A percentile compares a stretch with the other conserved stretches of the same genome.
phyloP scores from a whole-genome alignment of 768 basidiomycete species.

The Leccinum uliginosum region DNA sequence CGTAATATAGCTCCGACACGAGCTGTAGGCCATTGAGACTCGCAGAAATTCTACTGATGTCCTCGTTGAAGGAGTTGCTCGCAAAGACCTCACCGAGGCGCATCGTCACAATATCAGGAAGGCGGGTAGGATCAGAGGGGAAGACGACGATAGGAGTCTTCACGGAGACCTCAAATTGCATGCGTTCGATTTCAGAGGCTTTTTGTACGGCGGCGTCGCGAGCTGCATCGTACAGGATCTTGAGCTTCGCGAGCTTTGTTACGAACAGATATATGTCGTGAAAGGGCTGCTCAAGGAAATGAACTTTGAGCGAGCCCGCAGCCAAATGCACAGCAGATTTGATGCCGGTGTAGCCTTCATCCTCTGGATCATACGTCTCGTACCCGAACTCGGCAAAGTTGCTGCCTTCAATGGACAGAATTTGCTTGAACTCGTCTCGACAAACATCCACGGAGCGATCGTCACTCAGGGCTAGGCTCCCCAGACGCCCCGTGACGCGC shows the following conservation, averaged over 20 bases:
- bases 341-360: conserved; percentile 67
- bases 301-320: conserved; percentile 86
- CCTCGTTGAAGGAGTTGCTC: conserved; percentile 61
- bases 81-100: conserved; percentile 88
- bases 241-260: conserved; percentile 82
- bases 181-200: conserved; percentile 89
- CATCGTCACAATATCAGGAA: conserved; percentile 69
- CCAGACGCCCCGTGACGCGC: conserved; percentile 75
- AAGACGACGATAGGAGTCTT: conserved; percentile 91
- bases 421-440: conserved; percentile 69
- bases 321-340: conserved; percentile 79
- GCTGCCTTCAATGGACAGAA: conserved; percentile 90
- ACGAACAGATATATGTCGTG: conserved; percentile 82
- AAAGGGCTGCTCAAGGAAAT: conserved; percentile 89
- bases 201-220: conserved; percentile 88
- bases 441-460: conserved; percentile 51
- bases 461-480: conserved; percentile 78
- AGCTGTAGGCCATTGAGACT: conserved; percentile 82
- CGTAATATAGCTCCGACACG: conserved; percentile 58
- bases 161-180: conserved; percentile 88
- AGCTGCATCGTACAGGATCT: conserved; percentile 91
- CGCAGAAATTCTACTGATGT: conserved; percentile 60
- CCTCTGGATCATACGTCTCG: conserved; percentile 79
- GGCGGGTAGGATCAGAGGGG: conserved; percentile 60
- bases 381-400: conserved; percentile 93